Percentiles rank a stretch among this genome's conserved stretches.
These are phyloP conservation scores for Coniophora puteana DNA, from an alignment of 1,284 basidiomycete genomes.

Conservation along the genomic window DNA sequence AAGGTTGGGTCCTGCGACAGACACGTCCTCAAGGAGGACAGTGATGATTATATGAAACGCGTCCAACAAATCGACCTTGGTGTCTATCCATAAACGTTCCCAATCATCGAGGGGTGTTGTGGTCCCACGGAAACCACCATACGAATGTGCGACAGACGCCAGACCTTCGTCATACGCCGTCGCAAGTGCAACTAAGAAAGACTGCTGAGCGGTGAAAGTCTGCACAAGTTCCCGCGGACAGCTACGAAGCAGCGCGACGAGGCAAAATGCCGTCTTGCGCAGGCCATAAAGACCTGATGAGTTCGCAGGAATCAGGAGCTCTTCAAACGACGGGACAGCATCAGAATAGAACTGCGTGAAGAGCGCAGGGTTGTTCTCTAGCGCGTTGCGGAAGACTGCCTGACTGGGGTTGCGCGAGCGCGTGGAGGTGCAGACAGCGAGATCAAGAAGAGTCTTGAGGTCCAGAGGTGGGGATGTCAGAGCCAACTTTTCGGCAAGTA, in stretches of 20 bases:
- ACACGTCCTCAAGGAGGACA: slow-evolving; percentile 45
- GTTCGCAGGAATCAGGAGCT: slow-evolving; percentile 38
- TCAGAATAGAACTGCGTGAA: slow-evolving; percentile 35
- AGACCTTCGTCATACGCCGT: slow-evolving; percentile 57
- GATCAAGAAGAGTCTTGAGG: slow-evolving; percentile 53
- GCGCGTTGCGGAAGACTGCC: slow-evolving; percentile 38
- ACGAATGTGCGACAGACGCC: slow-evolving; percentile 47
- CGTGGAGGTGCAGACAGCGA: slow-evolving; percentile 52
- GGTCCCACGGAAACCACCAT: slow-evolving; percentile 46
- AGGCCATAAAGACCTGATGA: slow-evolving; percentile 57
- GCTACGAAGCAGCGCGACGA: slow-evolving; percentile 51
- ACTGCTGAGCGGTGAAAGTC: slow-evolving; percentile 45
- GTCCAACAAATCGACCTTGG: slow-evolving; percentile 69
- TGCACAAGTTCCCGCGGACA: slow-evolving; percentile 45
- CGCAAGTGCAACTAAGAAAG: slow-evolving; percentile 56
- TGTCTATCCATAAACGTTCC: slow-evolving; percentile 64
- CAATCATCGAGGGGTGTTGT: slow-evolving; percentile 50
- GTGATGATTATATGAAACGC: slow-evolving; percentile 57
- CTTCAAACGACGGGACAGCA: slow-evolving; percentile 52
- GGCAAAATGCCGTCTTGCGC: slow-evolving; percentile 57
- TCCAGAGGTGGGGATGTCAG: slow-evolving; percentile 38
- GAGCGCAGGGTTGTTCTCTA: slow-evolving; percentile 28
- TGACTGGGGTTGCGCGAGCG: slow-evolving; percentile 39
- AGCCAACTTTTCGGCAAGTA: slow-evolving; percentile 52
- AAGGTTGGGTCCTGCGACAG: slow-evolving; percentile 36